These are phyloP conservation scores for Atkinsonella texensis DNA, from an alignment of 2,329 filamentous ascomycete genomes.

Conservation along the genomic window DNA sequence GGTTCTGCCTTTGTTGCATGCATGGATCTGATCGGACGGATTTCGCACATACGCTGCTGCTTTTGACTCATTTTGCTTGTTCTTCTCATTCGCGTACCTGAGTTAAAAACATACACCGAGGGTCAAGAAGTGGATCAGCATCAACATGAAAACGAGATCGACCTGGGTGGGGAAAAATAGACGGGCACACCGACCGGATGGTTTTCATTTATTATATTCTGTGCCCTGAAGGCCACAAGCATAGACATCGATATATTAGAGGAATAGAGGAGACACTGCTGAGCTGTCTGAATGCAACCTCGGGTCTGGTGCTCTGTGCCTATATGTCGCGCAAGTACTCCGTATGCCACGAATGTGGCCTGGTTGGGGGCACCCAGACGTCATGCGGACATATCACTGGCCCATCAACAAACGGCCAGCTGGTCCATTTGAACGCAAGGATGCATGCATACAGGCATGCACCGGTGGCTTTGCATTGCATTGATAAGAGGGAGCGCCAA, in stretches of 20 bases:
- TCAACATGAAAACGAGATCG: neutral
- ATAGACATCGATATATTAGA: neutral
- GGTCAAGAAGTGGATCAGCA: neutral
- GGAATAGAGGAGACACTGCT: neutral
- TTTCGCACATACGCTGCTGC: neutral
- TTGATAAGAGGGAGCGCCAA: too few species aligned
- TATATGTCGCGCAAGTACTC: neutral
- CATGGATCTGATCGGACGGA: neutral
- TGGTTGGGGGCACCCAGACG: neutral
- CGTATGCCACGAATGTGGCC: neutral
- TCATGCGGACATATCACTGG: constrained; percentile 1
- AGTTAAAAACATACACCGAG: neutral
- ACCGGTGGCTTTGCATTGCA: too few species aligned
- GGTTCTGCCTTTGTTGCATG: neutral
- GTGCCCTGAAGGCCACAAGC: neutral
- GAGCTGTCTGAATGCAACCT: neutral
- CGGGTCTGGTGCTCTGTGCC: neutral
- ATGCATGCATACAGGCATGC: too few species aligned
- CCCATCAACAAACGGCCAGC: neutral
- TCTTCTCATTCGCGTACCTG: too few species aligned
- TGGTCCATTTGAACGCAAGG: too few species aligned
- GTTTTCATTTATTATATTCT: neutral
- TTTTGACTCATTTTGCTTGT: constrained; percentile 1
- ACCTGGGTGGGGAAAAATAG: neutral
- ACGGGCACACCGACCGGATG: neutral